phyloP scores from a whole-genome alignment of 2,329 filamentous ascomycete genomes.

The Sporothrix curviconia region DNA sequence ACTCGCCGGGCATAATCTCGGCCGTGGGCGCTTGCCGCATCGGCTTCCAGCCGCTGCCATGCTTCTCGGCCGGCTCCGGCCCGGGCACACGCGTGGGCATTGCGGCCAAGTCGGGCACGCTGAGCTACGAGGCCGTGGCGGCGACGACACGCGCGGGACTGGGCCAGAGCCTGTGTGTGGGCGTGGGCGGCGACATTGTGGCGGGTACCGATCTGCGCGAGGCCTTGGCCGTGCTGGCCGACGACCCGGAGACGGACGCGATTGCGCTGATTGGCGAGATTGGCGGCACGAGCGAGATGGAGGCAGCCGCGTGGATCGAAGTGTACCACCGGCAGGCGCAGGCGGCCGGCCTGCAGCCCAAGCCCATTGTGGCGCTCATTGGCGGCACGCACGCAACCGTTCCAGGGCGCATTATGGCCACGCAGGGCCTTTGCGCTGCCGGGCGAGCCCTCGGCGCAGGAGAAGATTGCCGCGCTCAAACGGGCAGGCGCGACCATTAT shows the following conservation, averaged over 20 bases:
- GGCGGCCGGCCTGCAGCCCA: slow-evolving; percentile 54
- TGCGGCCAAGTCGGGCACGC: slow-evolving; percentile 71
- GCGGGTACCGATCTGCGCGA: slow-evolving; percentile 71
- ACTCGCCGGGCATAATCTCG: slow-evolving; percentile 73
- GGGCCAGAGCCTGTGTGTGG: slow-evolving; percentile 70
- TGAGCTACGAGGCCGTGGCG: slow-evolving; percentile 74
- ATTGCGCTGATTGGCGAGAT: slow-evolving; percentile 69
- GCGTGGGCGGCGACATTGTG: slow-evolving; percentile 69
- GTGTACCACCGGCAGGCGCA: slow-evolving; percentile 52
- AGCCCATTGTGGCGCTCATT: slow-evolving; percentile 66
- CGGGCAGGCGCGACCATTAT: slow-evolving; percentile 63
- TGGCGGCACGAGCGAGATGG: slow-evolving; percentile 61
- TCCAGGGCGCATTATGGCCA: slow-evolving; percentile 66
- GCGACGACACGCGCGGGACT: slow-evolving; percentile 67
- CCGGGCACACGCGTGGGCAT: slow-evolving; percentile 55
- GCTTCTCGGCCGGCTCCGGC: slow-evolving; percentile 55
- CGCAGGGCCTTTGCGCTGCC: slow-evolving; percentile 66
- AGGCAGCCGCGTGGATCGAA: slow-evolving; percentile 67
- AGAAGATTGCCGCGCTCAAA: slow-evolving; percentile 63
- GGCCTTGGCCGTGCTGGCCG: slow-evolving; percentile 58
- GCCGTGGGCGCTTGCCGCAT: slow-evolving; percentile 67
- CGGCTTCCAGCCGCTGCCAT: slow-evolving; percentile 70
- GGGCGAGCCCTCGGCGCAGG: slow-evolving; percentile 56
- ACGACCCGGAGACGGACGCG: slow-evolving; percentile 61
- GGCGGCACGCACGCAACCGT: slow-evolving; percentile 60